Evolutionary conservation across 805 yeast genomes (phyloP).

Genomic region (Yarrowia yakushimensis): DNA sequence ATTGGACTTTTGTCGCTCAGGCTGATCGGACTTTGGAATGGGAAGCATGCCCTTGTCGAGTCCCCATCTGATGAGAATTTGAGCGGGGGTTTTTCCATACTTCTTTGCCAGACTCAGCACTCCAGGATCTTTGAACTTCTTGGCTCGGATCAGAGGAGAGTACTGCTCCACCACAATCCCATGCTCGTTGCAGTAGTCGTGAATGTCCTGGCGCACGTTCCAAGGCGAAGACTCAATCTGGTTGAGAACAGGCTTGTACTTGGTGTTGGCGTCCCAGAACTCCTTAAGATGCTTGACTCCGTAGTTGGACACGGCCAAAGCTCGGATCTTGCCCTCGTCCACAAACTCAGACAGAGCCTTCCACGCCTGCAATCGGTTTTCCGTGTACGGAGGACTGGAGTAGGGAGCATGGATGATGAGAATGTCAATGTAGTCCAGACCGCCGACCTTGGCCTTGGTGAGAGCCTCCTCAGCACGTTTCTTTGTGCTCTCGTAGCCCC

Average conservation of each 20-base stretch:
- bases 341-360: slow-evolving; percentile 68
- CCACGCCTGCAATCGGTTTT: slow-evolving; percentile 72
- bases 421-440: slow-evolving; percentile 74
- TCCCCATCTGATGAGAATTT: slow-evolving; percentile 78
- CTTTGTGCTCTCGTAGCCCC: slow-evolving; percentile 40
- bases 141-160: slow-evolving; percentile 46
- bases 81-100: slow-evolving; percentile 57
- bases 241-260: slow-evolving; percentile 66
- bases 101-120: slow-evolving; percentile 53
- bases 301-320: slow-evolving; percentile 82
- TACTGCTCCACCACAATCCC: slow-evolving; percentile 71
- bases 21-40: slow-evolving; percentile 76
- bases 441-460: slow-evolving; percentile 58
- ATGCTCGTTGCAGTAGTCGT: slow-evolving; percentile 55
- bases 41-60: slow-evolving; percentile 72
- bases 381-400: slow-evolving; percentile 74
- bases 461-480: slow-evolving; percentile 75
- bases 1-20: slow-evolving; percentile 59
- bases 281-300: slow-evolving; percentile 63
- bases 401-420: slow-evolving; percentile 83
- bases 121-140: slow-evolving; percentile 49
- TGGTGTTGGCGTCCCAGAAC: slow-evolving; percentile 60
- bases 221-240: slow-evolving; percentile 93
- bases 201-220: slow-evolving; percentile 65
- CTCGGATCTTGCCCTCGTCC: slow-evolving; percentile 59